Conservation (phyloP, 2,329 filamentous ascomycete genomes). For the Ceratocystis cubensis region DNA sequence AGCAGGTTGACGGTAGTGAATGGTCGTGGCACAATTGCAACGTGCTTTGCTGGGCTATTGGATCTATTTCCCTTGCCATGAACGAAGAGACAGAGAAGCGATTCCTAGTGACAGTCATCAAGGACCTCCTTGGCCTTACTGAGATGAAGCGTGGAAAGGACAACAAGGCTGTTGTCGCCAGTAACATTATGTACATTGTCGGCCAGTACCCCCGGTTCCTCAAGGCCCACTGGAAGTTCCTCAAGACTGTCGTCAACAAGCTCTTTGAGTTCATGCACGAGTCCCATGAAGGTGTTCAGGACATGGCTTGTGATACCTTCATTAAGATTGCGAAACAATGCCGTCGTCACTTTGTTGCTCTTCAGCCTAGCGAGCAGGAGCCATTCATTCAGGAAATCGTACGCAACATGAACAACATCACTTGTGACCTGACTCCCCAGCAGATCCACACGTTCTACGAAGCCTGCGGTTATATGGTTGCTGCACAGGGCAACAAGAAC, state of each 20-base stretch:
- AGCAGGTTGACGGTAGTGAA: slow-evolving; percentile 87
- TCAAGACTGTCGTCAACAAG: slow-evolving; percentile 99
- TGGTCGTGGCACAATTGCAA: slow-evolving; percentile 99
- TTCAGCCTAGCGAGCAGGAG: slow-evolving; percentile 87
- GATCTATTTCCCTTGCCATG: slow-evolving; percentile 97
- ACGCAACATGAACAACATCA: slow-evolving; percentile 88
- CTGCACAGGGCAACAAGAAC: slow-evolving; percentile 87
- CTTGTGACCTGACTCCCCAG: slow-evolving; percentile 84
- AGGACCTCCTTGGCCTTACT: slow-evolving; percentile 88
- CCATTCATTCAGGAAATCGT: slow-evolving; percentile 99
- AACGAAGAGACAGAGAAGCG: slow-evolving; percentile 98
- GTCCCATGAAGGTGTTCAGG: slow-evolving; percentile 97
- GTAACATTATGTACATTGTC: slow-evolving; percentile 99
- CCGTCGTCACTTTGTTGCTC: slow-evolving; percentile 88
- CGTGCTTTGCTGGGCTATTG: slow-evolving; percentile 97
- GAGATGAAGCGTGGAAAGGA: slow-evolving; percentile 99
- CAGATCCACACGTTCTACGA: slow-evolving; percentile 99
- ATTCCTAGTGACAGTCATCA: slow-evolving; percentile 96
- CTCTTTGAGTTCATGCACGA: slow-evolving; percentile 99
- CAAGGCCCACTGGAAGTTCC: slow-evolving; percentile 98
- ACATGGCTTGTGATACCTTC: slow-evolving; percentile 99
- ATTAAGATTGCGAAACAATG: slow-evolving; percentile 99
- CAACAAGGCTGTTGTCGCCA: slow-evolving; percentile 97
- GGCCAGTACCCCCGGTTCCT: slow-evolving; percentile 96
- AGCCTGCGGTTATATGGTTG: slow-evolving; percentile 98